Percentiles rank a stretch among this genome's conserved stretches.
Conservation (phyloP, 352 stramenopile species). For the Pythium graminicola region DNA sequence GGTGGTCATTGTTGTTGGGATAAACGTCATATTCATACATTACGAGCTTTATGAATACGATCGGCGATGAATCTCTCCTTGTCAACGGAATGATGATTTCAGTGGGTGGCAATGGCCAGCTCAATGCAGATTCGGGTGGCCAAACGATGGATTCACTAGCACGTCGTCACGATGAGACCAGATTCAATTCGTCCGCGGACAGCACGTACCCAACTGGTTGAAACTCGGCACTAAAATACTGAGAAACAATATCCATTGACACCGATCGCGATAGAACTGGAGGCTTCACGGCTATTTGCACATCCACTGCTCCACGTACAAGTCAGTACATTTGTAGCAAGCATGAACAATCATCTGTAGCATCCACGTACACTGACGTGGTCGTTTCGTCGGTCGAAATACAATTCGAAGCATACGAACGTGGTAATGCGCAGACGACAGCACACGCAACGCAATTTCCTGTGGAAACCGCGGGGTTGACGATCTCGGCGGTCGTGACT, state of each 20-base stretch:
- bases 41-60: conserved; percentile 17
- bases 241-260: conserved; percentile 9
- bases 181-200: too few relatives aligned
- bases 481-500: background rate
- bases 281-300: background rate
- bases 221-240: conserved; percentile 17
- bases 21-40: conserved; percentile 1
- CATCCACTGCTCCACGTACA: background rate
- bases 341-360: background rate
- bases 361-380: conserved; percentile 11
- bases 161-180: background rate
- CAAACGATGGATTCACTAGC: conserved; percentile 5
- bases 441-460: conserved; percentile 30
- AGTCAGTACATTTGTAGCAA: background rate
- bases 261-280: background rate
- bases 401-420: conserved; percentile 4
- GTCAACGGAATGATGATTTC: conserved; percentile 1
- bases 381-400: conserved; percentile 8
- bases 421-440: conserved; percentile 17
- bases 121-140: conserved; percentile 18
- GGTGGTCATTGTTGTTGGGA: conserved; percentile 4
- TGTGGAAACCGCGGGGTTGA: conserved; percentile 8
- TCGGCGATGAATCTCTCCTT: background rate
- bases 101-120: conserved; percentile 1
- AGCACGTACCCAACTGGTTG: conserved; percentile 6